Evolutionary conservation across 306 rosid genomes (phyloP).

Genomic region (Medicago truncatula): MtrunA17r5.0-ANR NC_053043.1:44440501-44441000

Average conservation of each 20-base stretch:
- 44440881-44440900: slow-evolving; percentile 63
- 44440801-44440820: neutral
- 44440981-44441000: slow-evolving; percentile 47
- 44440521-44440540: neutral
- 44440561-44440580: slow-evolving; percentile 1
- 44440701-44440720: neutral
- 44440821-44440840: slow-evolving; percentile 15
- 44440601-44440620: neutral
- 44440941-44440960: slow-evolving; percentile 62
- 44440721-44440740: slow-evolving; percentile 3
- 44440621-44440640: too few relatives aligned
- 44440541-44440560: neutral
- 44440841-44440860: neutral
- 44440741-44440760: slow-evolving; percentile 16
- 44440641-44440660: too few relatives aligned
- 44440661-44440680: too few relatives aligned
- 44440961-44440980: slow-evolving; percentile 31
- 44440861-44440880: slow-evolving; percentile 40
- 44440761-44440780: neutral
- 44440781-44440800: too few relatives aligned
- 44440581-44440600: neutral
- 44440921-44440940: slow-evolving; percentile 36
- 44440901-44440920: slow-evolving; percentile 84
- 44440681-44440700: too few relatives aligned
- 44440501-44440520: neutral